Evolutionary conservation across 208 protist species (phyloP), one percentile per base, ranked within the genome.

Genomic region (Naegleria fowleri): DNA sequence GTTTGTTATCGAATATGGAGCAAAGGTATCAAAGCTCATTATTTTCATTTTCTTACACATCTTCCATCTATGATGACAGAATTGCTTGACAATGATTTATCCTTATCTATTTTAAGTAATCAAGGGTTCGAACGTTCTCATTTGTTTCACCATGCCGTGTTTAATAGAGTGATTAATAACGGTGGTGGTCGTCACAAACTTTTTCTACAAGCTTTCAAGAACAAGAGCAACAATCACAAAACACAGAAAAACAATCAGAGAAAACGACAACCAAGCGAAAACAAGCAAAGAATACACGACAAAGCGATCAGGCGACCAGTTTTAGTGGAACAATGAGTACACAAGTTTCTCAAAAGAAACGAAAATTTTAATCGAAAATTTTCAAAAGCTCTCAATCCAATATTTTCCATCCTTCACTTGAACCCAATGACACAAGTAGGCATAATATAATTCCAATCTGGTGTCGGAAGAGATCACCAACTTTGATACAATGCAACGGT

Each of bases 41-140:
- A 75, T 75, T n/a, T 75, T 75, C 58, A 75, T 75, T 75, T 75
- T n/a, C 25, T 75, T n/a, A 75, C 25, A 75, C 58, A 75, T 75
- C 25, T 75, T n/a, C 25, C 58, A 75, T n/a, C 58, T n/a, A 75
- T 75, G 25, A 29, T 75, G 13, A 75, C 13, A 75, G 25, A 75
- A n/a, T 75, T 75, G 25, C 25, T 29, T 4, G 25, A n/a, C 25
- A 16, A 75, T n/a, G 58, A 29, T 4, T 75, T 75, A 16, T 75
- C 58, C 13, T 75, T 75, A 75, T 75, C 25, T n/a, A 29, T n/a
- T 75, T 16, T 75, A n/a, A 16, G 25, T n/a, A 75, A 75, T 75
- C 58, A 75, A 75, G 58, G 58, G 13, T 75, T 75, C 25, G 58
- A 75, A 75, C 13, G 25, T n/a, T 75, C 58, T 75, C 58, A 75